A percentile compares a stretch with the other conserved stretches of the same genome.
Conservation (phyloP, 805 yeast genomes). For the Huiozyma naganishii region DNA sequence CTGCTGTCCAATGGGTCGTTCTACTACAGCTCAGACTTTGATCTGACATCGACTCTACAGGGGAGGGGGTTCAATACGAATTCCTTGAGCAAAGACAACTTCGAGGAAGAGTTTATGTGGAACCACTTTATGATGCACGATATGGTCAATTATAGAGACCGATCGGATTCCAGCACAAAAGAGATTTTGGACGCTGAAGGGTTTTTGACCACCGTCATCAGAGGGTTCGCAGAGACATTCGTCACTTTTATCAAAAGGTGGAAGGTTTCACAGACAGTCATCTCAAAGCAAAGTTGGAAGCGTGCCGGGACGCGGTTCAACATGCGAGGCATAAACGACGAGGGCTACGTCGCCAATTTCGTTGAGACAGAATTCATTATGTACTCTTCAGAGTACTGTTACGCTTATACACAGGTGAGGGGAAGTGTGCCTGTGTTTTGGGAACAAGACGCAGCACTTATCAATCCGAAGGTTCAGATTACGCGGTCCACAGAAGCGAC, state of each 20-base stretch:
- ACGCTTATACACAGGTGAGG: constrained; percentile 75
- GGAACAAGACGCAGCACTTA: constrained; percentile 90
- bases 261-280: constrained; percentile 51
- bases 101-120: constrained; percentile 91
- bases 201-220: constrained; percentile 79
- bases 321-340: constrained; percentile 91
- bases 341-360: constrained; percentile 90
- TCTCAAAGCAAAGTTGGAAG: constrained; percentile 90
- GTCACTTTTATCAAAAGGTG: constrained; percentile 29
- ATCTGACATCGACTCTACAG: constrained; percentile 78
- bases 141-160: constrained; percentile 59
- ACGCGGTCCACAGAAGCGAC: constrained; percentile 88
- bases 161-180: constrained; percentile 49
- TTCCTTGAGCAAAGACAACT: constrained; percentile 42
- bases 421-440: constrained; percentile 95
- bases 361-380: constrained; percentile 85
- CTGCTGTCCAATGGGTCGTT: constrained; percentile 80
- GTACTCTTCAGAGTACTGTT: constrained; percentile 43
- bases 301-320: constrained; percentile 94
- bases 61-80: constrained; percentile 46
- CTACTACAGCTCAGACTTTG: constrained; percentile 86
- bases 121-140: constrained; percentile 83
- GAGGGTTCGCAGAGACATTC: constrained; percentile 88
- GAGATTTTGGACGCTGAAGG: constrained; percentile 58
- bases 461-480: constrained; percentile 77